Conservation (phyloP, 257 asterid species). For the Cordia subcordata region DNA sequence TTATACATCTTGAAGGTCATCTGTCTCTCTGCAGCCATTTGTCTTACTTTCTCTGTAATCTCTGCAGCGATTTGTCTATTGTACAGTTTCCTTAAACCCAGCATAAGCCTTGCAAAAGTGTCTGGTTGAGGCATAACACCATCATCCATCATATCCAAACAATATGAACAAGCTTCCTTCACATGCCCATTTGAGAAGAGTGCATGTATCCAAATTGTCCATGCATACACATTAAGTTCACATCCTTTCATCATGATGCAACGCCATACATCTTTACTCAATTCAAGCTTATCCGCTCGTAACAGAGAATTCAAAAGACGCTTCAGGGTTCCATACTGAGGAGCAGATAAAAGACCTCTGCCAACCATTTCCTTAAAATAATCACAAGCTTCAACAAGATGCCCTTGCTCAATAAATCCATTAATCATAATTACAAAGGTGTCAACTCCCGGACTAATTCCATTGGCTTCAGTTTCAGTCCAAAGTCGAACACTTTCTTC, state of each 20-base stretch:
- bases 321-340: constrained; percentile 80
- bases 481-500: constrained; percentile 46
- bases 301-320: constrained; percentile 65
- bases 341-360: constrained; percentile 72
- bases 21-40: constrained; percentile 83
- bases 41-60: constrained; percentile 78
- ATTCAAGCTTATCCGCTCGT: constrained; percentile 65
- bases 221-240: constrained; percentile 71
- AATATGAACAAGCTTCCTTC: constrained; percentile 79
- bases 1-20: constrained; percentile 91
- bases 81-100: constrained; percentile 70
- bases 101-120: constrained; percentile 84
- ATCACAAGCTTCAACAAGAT: constrained; percentile 72
- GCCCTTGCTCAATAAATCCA: constrained; percentile 61
- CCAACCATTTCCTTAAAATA: constrained; percentile 76
- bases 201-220: constrained; percentile 96
- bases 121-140: constrained; percentile 98
- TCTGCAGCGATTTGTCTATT: constrained; percentile 81
- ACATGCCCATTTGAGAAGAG: constrained; percentile 76
- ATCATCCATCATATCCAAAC: constrained; percentile 86
- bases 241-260: constrained; percentile 68
- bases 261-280: constrained; percentile 76
- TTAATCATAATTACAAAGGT: constrained; percentile 57
- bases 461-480: constrained; percentile 62
- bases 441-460: constrained; percentile 73